Base-by-base conservation (phyloP, 768 basidiomycete species). In the Leccinum rimulosum region DNA sequence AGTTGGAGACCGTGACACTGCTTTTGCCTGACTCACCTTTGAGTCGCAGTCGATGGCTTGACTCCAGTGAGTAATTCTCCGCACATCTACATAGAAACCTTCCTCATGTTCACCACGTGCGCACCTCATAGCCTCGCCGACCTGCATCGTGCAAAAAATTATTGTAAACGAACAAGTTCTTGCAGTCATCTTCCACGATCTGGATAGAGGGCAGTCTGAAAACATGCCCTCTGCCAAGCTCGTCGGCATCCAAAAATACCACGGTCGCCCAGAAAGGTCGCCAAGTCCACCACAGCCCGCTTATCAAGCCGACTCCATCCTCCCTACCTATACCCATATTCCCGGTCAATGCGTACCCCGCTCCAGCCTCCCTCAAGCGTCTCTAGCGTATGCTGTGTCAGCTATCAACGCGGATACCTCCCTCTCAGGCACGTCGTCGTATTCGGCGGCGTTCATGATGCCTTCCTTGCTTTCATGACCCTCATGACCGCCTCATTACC, bases 71-170 rank as follows among this genome's bases (percentile, higher is more conserved):
- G 88, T 80, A 58, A 50, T 56, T 59, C 51, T 45, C 50, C 28
- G 25, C 62, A 36, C 51, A 60, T 58, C 52, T 59, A 36, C 59
- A 50, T 50, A 52, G 35, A 49, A 19, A 7, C 53, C 49, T 19
- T 33, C 68, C 70, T 69, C 66, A 61, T 63, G 71, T 61, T 71
- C 61, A 68, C 62, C 70, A 66, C 61, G 72, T 70, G 75, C 61
- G 65, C 64, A 11, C 19, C 1, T 53, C 68, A 63, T 61, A 85
- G 83, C 75, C 64, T 69, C 79, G 60, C 76, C 80, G 56, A 82
- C 80, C n/a, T 79, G 71, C 48, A 79, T 91, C 69, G 84, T 84
- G 31, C 90, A 92, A 74, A 84, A 90, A 75, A 75, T 92, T 64
- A 76, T 84, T 57, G 80, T 84, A 57, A 87, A 90, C 74, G 81